These are phyloP conservation scores for Tinospora cordifolia DNA, from an alignment of 164 flowering plant genomes.

Conservation along the genomic window DNA sequence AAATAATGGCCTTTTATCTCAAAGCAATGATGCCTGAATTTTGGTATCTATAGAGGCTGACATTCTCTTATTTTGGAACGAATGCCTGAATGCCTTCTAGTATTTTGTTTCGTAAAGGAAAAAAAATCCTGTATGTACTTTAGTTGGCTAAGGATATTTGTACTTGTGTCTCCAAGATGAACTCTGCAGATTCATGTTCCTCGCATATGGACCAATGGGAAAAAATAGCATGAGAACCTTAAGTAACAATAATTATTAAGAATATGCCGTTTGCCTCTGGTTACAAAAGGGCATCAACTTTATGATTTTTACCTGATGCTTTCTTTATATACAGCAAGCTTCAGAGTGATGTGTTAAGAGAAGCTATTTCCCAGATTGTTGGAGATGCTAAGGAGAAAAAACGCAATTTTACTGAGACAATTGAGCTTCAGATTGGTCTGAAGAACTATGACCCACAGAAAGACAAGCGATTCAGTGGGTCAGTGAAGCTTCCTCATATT, in stretches of 20 bases:
- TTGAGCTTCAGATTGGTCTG: slow-evolving; percentile 75
- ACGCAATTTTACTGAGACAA: slow-evolving; percentile 55
- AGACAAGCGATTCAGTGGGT: slow-evolving; percentile 82
- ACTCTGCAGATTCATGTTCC: too few relatives aligned
- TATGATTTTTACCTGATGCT: neutral
- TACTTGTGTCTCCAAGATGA: too few relatives aligned
- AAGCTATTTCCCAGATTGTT: slow-evolving; percentile 39
- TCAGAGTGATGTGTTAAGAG: slow-evolving; percentile 57
- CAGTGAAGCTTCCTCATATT: slow-evolving; percentile 42
- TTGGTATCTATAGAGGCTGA: too few relatives aligned
- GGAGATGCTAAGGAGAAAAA: slow-evolving; percentile 42
- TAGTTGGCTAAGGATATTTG: too few relatives aligned
- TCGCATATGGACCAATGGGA: too few relatives aligned
- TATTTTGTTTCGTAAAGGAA: too few relatives aligned
- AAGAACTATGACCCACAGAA: slow-evolving; percentile 80
- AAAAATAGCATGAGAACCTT: neutral
- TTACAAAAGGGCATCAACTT: neutral
- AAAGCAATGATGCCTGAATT: too few relatives aligned
- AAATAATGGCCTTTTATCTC: too few relatives aligned
- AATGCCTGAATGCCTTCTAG: too few relatives aligned
- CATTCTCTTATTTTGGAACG: too few relatives aligned
- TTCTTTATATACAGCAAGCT: slow-evolving; percentile 47
- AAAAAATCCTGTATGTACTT: too few relatives aligned
- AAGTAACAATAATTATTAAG: neutral
- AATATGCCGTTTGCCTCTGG: neutral